These are phyloP conservation scores for Meyerozyma smithsonii DNA, from an alignment of 1,139 yeast species.

Conservation along the genomic window DNA sequence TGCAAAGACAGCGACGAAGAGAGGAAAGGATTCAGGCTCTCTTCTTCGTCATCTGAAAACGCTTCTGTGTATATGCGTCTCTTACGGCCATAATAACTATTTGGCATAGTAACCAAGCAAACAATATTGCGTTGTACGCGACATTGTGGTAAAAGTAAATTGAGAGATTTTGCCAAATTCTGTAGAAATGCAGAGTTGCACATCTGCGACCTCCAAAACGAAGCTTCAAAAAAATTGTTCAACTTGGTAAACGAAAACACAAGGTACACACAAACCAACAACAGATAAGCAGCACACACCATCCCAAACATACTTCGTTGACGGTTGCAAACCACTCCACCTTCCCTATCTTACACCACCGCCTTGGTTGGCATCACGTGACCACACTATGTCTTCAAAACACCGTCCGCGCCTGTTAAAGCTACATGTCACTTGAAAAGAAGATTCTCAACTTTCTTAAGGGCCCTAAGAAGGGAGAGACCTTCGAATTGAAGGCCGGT, in stretches of 20 bases:
- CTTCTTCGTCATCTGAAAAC: background rate
- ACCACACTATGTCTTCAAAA: background rate
- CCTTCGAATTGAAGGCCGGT: constrained; percentile 83
- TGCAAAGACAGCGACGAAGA: background rate
- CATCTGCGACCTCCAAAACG: too few relatives aligned
- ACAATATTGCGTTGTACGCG: background rate
- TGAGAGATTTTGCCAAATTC: background rate
- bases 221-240: background rate
- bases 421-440: constrained; percentile 38
- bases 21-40: too few relatives aligned
- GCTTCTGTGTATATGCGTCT: background rate
- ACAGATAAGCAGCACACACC: too few relatives aligned
- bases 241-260: background rate
- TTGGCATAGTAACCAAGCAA: background rate
- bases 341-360: too few relatives aligned
- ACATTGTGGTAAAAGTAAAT: background rate
- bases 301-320: too few relatives aligned
- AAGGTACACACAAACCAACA: too few relatives aligned
- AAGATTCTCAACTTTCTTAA: constrained; percentile 41
- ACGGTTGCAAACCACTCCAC: too few relatives aligned
- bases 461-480: constrained; percentile 62
- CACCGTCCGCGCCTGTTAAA: background rate
- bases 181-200: background rate
- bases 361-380: too few relatives aligned
- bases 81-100: background rate